Evolutionary conservation across 257 asterid genomes (phyloP).

Genomic region (Solanum corneliomulleri): DNA sequence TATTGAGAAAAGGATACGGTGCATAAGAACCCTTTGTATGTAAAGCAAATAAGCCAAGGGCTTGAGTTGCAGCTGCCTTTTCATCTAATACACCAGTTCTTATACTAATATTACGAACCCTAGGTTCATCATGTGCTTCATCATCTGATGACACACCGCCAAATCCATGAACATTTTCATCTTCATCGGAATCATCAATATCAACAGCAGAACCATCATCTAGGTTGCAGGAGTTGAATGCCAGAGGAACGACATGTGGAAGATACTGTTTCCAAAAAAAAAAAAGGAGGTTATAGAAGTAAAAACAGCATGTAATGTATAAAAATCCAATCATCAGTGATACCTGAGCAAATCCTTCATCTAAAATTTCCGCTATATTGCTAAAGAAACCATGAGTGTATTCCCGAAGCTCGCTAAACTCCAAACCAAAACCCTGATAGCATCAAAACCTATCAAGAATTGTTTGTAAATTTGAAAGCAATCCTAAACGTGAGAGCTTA

Average conservation of each 20-base stretch:
- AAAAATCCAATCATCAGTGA: conserved; percentile 8
- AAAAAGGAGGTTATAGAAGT: conserved; percentile 16
- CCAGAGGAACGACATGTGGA: conserved; percentile 84
- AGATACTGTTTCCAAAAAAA: conserved; percentile 59
- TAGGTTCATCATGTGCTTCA: conserved; percentile 90
- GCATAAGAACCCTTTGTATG: conserved; percentile 77
- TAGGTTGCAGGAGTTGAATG: conserved; percentile 87
- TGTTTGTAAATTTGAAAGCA: neutral
- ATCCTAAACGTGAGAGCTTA: conserved; percentile 1
- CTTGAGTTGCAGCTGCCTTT: conserved; percentile 99
- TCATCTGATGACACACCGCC: conserved; percentile 98
- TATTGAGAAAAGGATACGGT: conserved; percentile 67
- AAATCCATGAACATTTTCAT: conserved; percentile 65
- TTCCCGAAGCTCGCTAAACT: conserved; percentile 96
- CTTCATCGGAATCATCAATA: conserved; percentile 82
- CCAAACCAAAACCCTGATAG: conserved; percentile 81
- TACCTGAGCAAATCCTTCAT: conserved; percentile 88
- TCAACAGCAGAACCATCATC: conserved; percentile 98
- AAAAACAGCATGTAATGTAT: neutral
- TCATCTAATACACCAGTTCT: conserved; percentile 99
- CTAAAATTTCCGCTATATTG: conserved; percentile 81
- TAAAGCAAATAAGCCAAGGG: conserved; percentile 90
- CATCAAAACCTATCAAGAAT: conserved; percentile 10
- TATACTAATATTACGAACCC: conserved; percentile 92
- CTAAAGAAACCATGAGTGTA: conserved; percentile 98